Conservation (phyloP, 805 yeast genomes). For the Tetrapisispora iriomotensis region DNA sequence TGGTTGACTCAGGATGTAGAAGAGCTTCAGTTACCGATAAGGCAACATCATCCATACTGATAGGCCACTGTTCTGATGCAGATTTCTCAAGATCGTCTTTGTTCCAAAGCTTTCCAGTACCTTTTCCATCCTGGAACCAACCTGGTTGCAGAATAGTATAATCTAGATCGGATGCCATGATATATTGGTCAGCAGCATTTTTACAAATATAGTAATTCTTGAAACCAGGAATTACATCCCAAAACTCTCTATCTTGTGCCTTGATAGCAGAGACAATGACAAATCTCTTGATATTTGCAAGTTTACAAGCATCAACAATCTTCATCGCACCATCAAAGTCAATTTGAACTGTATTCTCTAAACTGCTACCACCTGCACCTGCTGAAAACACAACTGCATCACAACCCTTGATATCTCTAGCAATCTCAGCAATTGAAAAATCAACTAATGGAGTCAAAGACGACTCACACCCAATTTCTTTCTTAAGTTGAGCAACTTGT, state of each 20-base stretch:
- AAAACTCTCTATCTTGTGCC: constrained; percentile 41
- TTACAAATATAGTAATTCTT: constrained; percentile 50
- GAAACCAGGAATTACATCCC: constrained; percentile 31
- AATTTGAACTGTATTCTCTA: constrained; percentile 37
- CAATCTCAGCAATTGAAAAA: constrained; percentile 29
- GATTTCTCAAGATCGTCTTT: constrained; percentile 11
- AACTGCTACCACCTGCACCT: constrained; percentile 40
- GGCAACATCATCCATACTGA: constrained; percentile 51
- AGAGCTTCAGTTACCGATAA: constrained; percentile 32
- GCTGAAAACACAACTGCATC: constrained; percentile 53
- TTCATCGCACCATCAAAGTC: constrained; percentile 56
- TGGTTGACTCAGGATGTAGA: constrained; percentile 30
- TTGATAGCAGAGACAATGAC: constrained; percentile 47
- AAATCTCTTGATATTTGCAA: constrained; percentile 36
- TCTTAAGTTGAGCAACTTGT: constrained; percentile 35
- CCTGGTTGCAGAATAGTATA: constrained; percentile 54
- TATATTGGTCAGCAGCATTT: constrained; percentile 45
- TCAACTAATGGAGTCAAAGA: constrained; percentile 33
- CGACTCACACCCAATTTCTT: constrained; percentile 31
- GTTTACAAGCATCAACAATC: constrained; percentile 43
- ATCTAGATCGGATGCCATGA: constrained; percentile 35
- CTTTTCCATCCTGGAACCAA: constrained; percentile 14
- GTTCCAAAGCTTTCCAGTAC: constrained; percentile 35
- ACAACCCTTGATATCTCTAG: constrained; percentile 34
- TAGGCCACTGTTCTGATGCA: constrained; percentile 18